Percentiles rank a stretch among this genome's conserved stretches.
These are phyloP conservation scores for Jaenimonas drosophilae DNA, from an alignment of 208 protist genomes.

Conservation along the genomic window DNA sequence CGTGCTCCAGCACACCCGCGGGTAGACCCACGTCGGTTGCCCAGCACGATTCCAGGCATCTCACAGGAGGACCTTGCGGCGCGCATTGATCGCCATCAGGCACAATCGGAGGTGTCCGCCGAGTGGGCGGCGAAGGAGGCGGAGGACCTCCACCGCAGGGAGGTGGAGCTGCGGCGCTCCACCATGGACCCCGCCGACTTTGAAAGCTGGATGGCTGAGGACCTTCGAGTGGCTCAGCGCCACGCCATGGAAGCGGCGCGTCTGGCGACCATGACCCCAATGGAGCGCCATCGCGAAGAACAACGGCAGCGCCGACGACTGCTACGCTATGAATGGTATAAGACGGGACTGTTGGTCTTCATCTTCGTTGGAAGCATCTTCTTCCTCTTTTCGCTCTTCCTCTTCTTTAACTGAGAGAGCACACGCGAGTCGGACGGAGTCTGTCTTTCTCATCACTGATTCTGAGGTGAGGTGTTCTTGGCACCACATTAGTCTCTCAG, in stretches of 20 bases:
- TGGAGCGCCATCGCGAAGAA: slow-evolving; percentile 49
- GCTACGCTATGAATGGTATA: slow-evolving; percentile 29
- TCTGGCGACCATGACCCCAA: slow-evolving; percentile 46
- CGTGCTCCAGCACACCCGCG: no score
- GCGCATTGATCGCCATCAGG: slow-evolving; percentile 13
- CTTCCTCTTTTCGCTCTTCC: slow-evolving; percentile 48
- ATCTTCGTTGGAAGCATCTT: slow-evolving; percentile 33
- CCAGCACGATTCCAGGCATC: slow-evolving; percentile 61
- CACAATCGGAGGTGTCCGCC: slow-evolving; percentile 12
- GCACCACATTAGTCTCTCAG: no score
- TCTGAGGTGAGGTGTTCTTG: no score
- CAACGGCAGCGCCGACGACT: slow-evolving; percentile 29
- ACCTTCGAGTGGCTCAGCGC: slow-evolving; percentile 13
- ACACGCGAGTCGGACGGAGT: no score
- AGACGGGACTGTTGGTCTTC: slow-evolving; percentile 29
- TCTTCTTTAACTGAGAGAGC: slow-evolving; percentile 60
- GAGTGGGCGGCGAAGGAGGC: slow-evolving; percentile 7
- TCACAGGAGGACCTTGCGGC: slow-evolving; percentile 59
- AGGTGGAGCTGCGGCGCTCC: slow-evolving; percentile 56
- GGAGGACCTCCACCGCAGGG: slow-evolving; percentile 7
- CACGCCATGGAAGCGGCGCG: slow-evolving; percentile 29
- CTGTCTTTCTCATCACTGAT: no score
- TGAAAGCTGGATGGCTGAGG: slow-evolving; percentile 33
- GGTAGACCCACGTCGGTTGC: slow-evolving; percentile 48
- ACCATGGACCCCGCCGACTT: slow-evolving; percentile 41